Conservation (phyloP, 768 basidiomycete genomes). For the Tylopilus rubrobrunneus region DNA sequence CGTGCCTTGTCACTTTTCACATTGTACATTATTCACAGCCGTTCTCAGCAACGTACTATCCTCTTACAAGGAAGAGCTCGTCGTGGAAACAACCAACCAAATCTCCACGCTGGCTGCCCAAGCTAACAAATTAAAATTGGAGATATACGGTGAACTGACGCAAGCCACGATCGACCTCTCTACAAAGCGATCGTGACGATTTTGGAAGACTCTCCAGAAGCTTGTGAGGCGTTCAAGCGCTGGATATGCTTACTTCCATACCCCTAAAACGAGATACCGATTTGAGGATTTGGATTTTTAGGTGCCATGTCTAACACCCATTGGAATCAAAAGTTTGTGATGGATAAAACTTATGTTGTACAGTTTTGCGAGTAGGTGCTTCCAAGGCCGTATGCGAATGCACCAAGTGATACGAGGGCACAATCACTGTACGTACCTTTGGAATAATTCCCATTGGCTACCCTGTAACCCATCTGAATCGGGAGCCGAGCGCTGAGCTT, state of each 20-base stretch:
- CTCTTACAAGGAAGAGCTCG: slow-evolving; percentile 39
- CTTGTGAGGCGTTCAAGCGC: slow-evolving; percentile 15
- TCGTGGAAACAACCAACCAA: slow-evolving; percentile 33
- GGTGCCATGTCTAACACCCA: not conserved
- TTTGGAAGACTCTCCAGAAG: slow-evolving; percentile 15
- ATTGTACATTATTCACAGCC: not conserved
- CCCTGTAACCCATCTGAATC: too few species aligned
- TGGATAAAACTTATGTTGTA: not conserved
- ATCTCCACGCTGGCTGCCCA: too few species aligned
- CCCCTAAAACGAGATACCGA: slow-evolving; percentile 22
- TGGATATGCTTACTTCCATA: slow-evolving; percentile 31
- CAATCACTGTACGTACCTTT: too few species aligned
- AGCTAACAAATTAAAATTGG: slow-evolving; percentile 21
- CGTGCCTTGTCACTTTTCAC: slow-evolving; percentile 5
- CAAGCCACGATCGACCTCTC: slow-evolving; percentile 23
- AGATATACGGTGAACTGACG: slow-evolving; percentile 22
- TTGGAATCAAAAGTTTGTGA: not conserved
- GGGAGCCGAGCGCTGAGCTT: too few species aligned
- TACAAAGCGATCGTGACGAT: slow-evolving; percentile 25
- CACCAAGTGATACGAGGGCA: too few species aligned
- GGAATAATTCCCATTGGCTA: too few species aligned
- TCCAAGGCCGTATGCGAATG: too few species aligned
- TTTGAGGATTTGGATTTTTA: slow-evolving; percentile 20
- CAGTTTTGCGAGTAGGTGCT: too few species aligned
- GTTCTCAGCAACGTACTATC: slow-evolving; percentile 36